Conservation (phyloP, 192 early-diverging fungal species). For the Irineochytrium annulatum region DNA sequence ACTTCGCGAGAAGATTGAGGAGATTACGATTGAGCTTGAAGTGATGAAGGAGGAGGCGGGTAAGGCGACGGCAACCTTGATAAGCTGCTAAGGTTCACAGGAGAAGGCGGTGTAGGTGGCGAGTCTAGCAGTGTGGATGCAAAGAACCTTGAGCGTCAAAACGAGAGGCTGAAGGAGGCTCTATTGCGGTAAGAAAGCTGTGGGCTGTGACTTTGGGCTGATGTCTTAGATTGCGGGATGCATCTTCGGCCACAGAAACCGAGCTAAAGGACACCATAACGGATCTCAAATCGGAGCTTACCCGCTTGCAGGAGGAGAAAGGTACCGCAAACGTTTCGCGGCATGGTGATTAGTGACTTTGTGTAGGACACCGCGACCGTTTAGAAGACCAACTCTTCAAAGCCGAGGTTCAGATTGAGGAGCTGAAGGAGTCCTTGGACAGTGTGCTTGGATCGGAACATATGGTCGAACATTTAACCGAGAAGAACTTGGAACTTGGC, state of each 20-base stretch:
- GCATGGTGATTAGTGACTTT: neutral
- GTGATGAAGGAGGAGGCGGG: conserved; percentile 62
- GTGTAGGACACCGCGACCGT: conserved; percentile 45
- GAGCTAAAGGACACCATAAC: conserved; percentile 60
- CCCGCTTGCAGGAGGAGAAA: conserved; percentile 51
- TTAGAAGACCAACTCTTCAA: conserved; percentile 51
- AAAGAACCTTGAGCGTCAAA: conserved; percentile 72
- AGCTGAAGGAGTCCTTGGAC: conserved; percentile 77
- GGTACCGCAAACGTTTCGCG: conserved; percentile 19
- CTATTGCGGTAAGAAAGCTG: conserved; percentile 54
- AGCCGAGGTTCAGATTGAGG: conserved; percentile 76
- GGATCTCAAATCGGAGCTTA: conserved; percentile 67
- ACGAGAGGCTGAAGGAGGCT: conserved; percentile 84
- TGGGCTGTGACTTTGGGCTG: neutral
- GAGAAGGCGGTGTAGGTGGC: conserved; percentile 4
- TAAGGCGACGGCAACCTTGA: conserved; percentile 20
- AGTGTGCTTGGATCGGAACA: conserved; percentile 78
- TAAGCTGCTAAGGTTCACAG: too few relatives aligned
- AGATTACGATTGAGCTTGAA: conserved; percentile 66
- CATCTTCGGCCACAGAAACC: conserved; percentile 66
- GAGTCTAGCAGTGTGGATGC: conserved; percentile 40
- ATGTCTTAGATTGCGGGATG: conserved; percentile 63
- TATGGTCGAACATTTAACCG: conserved; percentile 75
- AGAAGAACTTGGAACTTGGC: conserved; percentile 75
- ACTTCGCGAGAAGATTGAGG: conserved; percentile 77